Evolutionary conservation across 805 yeast genomes (phyloP).

Genomic region (Pichia sporocuriosa): DNA sequence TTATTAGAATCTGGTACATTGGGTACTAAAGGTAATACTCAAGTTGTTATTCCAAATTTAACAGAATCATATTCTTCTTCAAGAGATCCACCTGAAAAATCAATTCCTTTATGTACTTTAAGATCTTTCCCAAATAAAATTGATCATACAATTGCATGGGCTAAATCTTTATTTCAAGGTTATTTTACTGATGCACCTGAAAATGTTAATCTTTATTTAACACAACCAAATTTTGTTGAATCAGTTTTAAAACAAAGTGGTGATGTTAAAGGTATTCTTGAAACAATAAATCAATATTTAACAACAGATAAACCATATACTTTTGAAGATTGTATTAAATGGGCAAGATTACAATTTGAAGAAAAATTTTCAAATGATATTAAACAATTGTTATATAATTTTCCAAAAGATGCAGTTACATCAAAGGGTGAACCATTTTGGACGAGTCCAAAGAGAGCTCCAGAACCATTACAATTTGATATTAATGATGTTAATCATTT

Average conservation of each 20-base stretch:
- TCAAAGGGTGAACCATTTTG: constrained; percentile 91
- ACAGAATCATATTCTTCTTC: constrained; percentile 96
- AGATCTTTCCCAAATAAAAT: constrained; percentile 97
- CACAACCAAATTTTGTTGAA: constrained; percentile 91
- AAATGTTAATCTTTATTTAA: constrained; percentile 81
- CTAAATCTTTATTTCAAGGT: constrained; percentile 89
- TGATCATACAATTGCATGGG: constrained; percentile 99
- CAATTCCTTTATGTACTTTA: constrained; percentile 94
- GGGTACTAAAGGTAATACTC: constrained; percentile 98
- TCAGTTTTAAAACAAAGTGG: constrained; percentile 85
- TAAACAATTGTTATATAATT: constrained; percentile 82
- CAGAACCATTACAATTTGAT: constrained; percentile 76
- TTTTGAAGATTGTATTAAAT: constrained; percentile 88
- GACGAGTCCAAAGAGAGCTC: constrained; percentile 98
- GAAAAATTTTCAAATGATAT: constrained; percentile 79
- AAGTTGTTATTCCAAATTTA: constrained; percentile 86
- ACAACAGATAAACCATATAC: constrained; percentile 70
- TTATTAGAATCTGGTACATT: constrained; percentile 93
- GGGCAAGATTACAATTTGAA: constrained; percentile 93
- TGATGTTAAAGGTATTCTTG: constrained; percentile 81
- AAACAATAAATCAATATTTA: constrained; percentile 70
- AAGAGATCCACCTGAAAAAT: constrained; percentile 97
- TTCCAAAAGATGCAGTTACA: constrained; percentile 91
- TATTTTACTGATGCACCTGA: constrained; percentile 88
- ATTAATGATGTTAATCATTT: constrained; percentile 69